Base-by-base conservation (phyloP, 768 basidiomycete genomes). In the Termitomyces sp. region DNA sequence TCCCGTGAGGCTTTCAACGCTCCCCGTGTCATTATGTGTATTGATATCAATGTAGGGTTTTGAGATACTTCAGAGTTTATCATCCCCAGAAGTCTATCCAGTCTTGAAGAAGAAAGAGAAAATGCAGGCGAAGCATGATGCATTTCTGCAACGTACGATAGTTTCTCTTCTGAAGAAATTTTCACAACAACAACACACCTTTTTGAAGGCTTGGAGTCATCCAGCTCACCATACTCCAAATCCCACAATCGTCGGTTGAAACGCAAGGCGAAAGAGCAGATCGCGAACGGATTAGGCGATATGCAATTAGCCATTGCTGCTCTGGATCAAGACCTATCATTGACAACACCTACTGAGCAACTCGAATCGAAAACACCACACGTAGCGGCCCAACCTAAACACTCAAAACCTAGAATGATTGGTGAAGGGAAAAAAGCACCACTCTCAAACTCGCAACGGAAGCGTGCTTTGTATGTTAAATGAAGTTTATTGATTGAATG, bases 241-340 rank as follows among this genome's bases (percentile, higher is more conserved):
- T 86, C 83, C 18, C 89, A 91, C 63, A 73, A 70, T 41, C 81
- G 88, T 22, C 82, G 89, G 29, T 62, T 86, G 63, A 90, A 89
- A 64, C 83, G 83, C 60, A 89, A 83, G 63, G 83, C 79, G 46
- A 84, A 77, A 52, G 84, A 85, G 63, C 78, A 85, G 61, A 60
- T 84, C 20, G 80, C 73, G 1, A 76, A 76, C 49, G 78, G 79
- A 10, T 66, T 84, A 50, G 68, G 72, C 33, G 78, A 79, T 27
- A 77, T 85, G 40, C 75, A 80, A 55, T 69, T 68, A 7, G 85
- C 77, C n/a, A 75, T 89, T 57, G 73, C 77, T 27, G 74, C 78
- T 18, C 67, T 89, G 23, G 80, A 81, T 49, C 71, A 73, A 22
- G 67, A 65, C 59, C 47, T 63, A 23, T 18, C 52, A n/a, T n/a